Conservation (phyloP, 495 filamentous ascomycete species). For the Penicillium crystallinum region DNA sequence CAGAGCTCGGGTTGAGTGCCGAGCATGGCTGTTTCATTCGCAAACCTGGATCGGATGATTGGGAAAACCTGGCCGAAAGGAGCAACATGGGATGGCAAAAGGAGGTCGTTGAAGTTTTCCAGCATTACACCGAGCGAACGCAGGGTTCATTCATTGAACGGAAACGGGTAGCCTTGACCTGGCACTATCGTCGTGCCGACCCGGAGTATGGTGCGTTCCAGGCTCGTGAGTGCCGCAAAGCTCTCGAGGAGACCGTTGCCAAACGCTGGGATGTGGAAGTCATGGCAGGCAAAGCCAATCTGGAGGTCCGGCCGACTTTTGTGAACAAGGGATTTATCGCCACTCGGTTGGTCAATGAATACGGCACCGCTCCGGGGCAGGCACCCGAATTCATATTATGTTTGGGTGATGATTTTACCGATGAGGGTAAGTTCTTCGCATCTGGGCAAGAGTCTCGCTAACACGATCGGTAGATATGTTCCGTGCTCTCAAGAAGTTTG, state of each 20-base stretch:
- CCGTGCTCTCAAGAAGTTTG: constrained; percentile 57
- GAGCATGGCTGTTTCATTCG: constrained; percentile 95
- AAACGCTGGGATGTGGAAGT: constrained; percentile 85
- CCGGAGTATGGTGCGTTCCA: constrained; percentile 73
- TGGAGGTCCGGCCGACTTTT: constrained; percentile 92
- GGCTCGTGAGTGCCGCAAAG: constrained; percentile 68
- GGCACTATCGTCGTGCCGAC: constrained; percentile 92
- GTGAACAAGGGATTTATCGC: constrained; percentile 96
- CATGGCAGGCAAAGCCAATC: constrained; percentile 91
- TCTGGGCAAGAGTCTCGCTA: too few species aligned
- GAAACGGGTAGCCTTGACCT: constrained; percentile 87
- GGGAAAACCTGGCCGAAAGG: constrained; percentile 80
- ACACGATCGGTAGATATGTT: constrained; percentile 48
- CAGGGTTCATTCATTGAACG: constrained; percentile 89
- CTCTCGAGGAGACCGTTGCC: constrained; percentile 67
- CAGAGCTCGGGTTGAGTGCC: constrained; percentile 79
- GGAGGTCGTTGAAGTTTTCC: constrained; percentile 73
- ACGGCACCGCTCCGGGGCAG: constrained; percentile 46
- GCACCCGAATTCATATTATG: constrained; percentile 79
- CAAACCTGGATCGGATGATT: constrained; percentile 62
- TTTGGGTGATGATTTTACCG: constrained; percentile 90
- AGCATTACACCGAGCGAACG: constrained; percentile 76
- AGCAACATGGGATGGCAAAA: constrained; percentile 86
- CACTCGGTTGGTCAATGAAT: constrained; percentile 66
- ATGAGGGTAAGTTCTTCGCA: constrained; percentile 91